A percentile compares a stretch with the other conserved stretches of the same genome.
phyloP scores from a whole-genome alignment of 352 stramenopile species.

The Phytopythium oedochilum region DNA sequence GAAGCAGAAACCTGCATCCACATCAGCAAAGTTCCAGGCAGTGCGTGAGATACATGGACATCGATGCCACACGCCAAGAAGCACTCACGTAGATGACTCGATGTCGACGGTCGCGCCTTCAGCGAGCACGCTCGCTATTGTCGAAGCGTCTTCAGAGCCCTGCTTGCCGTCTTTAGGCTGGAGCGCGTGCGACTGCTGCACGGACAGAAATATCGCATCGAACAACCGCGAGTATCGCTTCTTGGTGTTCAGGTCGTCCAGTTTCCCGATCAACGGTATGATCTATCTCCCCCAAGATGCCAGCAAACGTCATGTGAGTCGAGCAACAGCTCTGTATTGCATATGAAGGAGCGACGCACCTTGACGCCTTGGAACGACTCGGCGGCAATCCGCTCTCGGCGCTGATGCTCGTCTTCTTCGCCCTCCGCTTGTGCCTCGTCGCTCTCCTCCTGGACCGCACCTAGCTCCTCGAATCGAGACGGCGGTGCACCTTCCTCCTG shows the following conservation, averaged over 20 bases:
- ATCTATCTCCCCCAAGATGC: constrained; percentile 23
- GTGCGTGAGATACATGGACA: no score
- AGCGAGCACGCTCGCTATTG: constrained; percentile 38
- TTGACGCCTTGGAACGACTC: constrained; percentile 60
- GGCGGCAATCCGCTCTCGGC: constrained; percentile 33
- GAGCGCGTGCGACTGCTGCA: constrained; percentile 51
- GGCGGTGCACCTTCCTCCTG: constrained; percentile 4
- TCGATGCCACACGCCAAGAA: no score
- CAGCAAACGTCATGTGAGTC: background rate
- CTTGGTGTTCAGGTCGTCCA: constrained; percentile 58
- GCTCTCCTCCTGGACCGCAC: constrained; percentile 10
- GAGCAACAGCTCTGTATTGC: background rate
- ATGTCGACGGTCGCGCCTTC: constrained; percentile 44
- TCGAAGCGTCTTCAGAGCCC: background rate
- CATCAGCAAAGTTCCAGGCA: no score
- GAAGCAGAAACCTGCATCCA: constrained; percentile 71
- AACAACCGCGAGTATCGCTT: constrained; percentile 61
- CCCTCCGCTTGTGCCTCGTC: background rate
- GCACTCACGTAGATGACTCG: constrained; percentile 72
- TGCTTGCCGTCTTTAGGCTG: constrained; percentile 20
- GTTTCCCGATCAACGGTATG: constrained; percentile 50
- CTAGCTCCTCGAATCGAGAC: constrained; percentile 24
- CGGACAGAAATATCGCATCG: constrained; percentile 63
- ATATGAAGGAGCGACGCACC: constrained; percentile 10
- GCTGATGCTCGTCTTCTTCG: constrained; percentile 26